Base-by-base conservation (phyloP, 768 basidiomycete genomes). In the Grammothele lineata region DNA sequence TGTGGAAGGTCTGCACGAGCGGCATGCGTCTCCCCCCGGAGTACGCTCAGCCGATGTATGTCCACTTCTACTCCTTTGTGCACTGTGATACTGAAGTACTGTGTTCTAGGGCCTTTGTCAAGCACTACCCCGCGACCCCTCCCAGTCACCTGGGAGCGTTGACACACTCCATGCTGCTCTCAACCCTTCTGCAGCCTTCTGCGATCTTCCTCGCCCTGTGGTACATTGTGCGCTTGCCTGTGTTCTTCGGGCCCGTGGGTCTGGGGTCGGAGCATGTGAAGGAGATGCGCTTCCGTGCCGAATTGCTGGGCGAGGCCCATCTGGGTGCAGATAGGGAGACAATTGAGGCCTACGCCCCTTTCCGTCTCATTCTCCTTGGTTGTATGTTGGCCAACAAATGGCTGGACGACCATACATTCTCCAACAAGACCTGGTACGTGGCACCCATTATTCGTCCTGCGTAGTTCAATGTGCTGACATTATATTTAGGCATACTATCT, bases 321-420 rank as follows among this genome's bases (percentile, higher is more conserved):
- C 57, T 70, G 17, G 48, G 64, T n/a, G 57, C 64, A 22, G 78
- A 80, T 33, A 62, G 66, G 53, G 77, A 80, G 37, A 66, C 68
- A 3, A 65, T 70, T 40, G 85, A 87, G 59, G 70, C 72, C 5
- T 75, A 72, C 49, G 81, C 80, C 1, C 80, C 84, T 10, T 90
- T 89, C 64, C 79, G 85, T 43, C 71, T 91, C 35, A 71, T 90
- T 48, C 76, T 91, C 19, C 71, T 91, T 19, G 88, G 88, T 17
- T 88, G 81, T 52, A 89, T 91, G 87, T 69, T 91, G 26, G 86
- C 87, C 17, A 90, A 90, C 64, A 91, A 91, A 66, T 90, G 88
- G 88, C 61, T 91, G 54, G 87, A 90, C 54, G 88, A 91, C 56
- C 88, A 91, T 58, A 90, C 88, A 0, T 91, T 90, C 65, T 89